Conservation (phyloP, 495 filamentous ascomycete genomes). For the Aspergillus wentii region DNA sequence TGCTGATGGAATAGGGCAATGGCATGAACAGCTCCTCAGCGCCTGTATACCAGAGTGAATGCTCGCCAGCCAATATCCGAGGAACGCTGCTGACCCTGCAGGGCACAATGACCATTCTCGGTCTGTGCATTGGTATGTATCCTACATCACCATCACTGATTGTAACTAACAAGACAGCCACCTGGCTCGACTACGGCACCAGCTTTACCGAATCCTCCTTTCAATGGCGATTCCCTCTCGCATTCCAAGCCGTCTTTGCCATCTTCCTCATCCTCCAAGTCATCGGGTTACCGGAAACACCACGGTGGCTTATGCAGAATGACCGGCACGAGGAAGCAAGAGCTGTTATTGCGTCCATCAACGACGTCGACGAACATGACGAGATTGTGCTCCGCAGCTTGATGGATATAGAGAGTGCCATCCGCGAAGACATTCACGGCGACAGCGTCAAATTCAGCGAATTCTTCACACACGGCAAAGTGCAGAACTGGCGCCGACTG, state of each 20-base stretch:
- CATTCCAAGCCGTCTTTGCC: conserved; percentile 56
- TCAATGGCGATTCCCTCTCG: conserved; percentile 55
- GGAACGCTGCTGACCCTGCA: conserved; percentile 54
- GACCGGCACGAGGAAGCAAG: conserved; percentile 43
- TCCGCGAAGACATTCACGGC: no score
- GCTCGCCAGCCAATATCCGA: conserved; percentile 51
- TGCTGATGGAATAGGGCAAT: no score
- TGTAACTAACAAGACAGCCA: conserved; percentile 23
- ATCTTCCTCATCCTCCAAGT: conserved; percentile 51
- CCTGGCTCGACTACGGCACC: conserved; percentile 51
- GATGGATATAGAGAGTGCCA: no score
- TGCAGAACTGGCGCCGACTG: no score
- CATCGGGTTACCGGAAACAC: conserved; percentile 58
- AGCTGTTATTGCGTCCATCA: no score
- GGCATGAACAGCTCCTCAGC: conserved; percentile 47
- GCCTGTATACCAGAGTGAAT: conserved; percentile 50
- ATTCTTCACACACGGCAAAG: no score
- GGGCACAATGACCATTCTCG: conserved; percentile 35
- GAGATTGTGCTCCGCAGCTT: no score
- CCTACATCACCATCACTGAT: not conserved
- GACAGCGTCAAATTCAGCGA: no score
- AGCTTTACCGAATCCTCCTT: conserved; percentile 42
- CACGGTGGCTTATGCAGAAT: conserved; percentile 50
- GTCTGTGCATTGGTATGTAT: conserved; percentile 28
- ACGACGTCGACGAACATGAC: no score